phyloP scores from a whole-genome alignment of 768 basidiomycete species.

The Pulveroboletus ravenelii region DNA sequence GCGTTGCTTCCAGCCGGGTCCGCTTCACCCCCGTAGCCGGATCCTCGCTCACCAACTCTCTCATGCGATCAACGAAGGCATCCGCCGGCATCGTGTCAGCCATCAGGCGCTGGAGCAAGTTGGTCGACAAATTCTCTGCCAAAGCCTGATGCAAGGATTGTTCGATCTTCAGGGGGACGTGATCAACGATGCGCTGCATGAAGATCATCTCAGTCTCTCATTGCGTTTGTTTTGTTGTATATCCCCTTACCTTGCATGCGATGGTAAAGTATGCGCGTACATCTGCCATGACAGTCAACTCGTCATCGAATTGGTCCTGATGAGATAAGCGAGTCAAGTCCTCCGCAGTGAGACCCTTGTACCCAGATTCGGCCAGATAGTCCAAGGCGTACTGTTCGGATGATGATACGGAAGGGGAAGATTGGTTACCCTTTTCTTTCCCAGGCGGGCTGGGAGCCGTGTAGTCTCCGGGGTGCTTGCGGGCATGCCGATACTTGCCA shows the following conservation, averaged over 20 bases:
- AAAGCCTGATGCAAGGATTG: constrained; percentile 40
- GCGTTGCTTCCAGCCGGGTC: constrained; percentile 30
- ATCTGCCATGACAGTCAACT: constrained; percentile 48
- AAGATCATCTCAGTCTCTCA: not conserved
- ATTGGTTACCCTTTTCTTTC: no score
- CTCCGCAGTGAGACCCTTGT: constrained; percentile 9
- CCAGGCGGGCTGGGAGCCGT: not conserved
- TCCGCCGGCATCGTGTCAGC: constrained; percentile 8
- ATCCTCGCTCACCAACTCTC: constrained; percentile 43
- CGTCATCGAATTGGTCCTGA: constrained; percentile 35
- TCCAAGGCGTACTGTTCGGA: no score
- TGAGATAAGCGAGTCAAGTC: constrained; percentile 29
- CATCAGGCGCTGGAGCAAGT: constrained; percentile 35
- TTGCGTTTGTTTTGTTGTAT: not conserved
- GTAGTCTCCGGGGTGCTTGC: not conserved
- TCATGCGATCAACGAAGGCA: constrained; percentile 31
- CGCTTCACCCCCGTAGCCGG: constrained; percentile 33
- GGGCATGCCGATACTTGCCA: constrained; percentile 18
- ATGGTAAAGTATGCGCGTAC: constrained; percentile 55
- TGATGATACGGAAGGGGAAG: no score
- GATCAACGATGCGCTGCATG: constrained; percentile 50
- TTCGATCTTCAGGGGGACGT: constrained; percentile 48
- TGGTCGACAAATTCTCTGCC: constrained; percentile 30
- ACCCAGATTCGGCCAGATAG: constrained; percentile 30
- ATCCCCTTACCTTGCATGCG: constrained; percentile 44